phyloP scores from a whole-genome alignment of 306 rosid genomes.

The Prunus padus region DNA sequence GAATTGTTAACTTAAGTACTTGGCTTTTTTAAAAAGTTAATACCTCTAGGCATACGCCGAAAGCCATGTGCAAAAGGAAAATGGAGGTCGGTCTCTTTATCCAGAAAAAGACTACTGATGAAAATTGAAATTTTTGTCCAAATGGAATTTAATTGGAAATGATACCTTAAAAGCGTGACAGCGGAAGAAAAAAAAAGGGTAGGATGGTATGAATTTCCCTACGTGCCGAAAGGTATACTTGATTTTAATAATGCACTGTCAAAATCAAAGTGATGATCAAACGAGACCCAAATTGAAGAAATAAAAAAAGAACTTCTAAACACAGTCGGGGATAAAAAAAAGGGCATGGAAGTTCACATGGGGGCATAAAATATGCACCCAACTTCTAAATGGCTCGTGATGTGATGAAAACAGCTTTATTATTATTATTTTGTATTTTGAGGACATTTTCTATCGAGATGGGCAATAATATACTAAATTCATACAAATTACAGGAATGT shows the following conservation, averaged over 20 bases:
- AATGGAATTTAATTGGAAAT: not conserved
- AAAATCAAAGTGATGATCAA: conserved; percentile 19
- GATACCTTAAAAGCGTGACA: conserved; percentile 19
- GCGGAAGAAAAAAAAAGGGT: conserved; percentile 20
- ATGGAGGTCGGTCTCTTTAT: not conserved
- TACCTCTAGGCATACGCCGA: not conserved
- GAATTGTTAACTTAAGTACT: too few relatives aligned
- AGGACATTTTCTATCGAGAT: too few relatives aligned
- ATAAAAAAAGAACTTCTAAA: not conserved
- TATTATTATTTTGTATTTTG: too few relatives aligned
- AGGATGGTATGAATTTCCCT: conserved; percentile 34
- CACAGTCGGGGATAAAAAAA: not conserved
- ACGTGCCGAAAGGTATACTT: conserved; percentile 32
- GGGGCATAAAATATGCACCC: not conserved
- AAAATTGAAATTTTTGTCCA: not conserved
- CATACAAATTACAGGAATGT: fast-evolving
- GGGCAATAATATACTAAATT: too few relatives aligned
- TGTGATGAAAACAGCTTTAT: too few relatives aligned
- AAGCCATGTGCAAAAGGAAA: not conserved
- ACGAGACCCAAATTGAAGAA: conserved; percentile 1
- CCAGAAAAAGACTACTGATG: not conserved
- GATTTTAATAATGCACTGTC: conserved; percentile 14
- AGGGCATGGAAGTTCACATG: not conserved
- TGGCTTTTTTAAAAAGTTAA: too few relatives aligned
- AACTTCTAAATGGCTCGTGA: not conserved